Conservation (phyloP, 169 alveolate species). For the Perkinsus olseni region DNA sequence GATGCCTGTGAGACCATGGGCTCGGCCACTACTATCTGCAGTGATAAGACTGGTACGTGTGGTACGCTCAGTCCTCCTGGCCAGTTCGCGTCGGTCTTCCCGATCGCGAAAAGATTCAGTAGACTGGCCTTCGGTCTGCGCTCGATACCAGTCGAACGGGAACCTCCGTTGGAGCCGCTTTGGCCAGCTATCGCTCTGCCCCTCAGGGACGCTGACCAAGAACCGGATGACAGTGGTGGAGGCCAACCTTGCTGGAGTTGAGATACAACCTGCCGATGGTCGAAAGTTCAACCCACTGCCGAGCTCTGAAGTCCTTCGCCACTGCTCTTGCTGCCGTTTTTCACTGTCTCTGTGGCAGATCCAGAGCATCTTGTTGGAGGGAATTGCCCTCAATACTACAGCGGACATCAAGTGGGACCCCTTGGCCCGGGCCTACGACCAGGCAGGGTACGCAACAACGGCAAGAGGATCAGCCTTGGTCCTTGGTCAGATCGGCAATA, state of each 20-base stretch:
- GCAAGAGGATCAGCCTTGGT: not conserved
- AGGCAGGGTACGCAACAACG: not conserved
- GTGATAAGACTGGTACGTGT: conserved; percentile 72
- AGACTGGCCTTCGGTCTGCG: too few species aligned
- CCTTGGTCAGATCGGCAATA: conserved; percentile 37
- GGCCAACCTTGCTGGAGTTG: conserved; percentile 28
- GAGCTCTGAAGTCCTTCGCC: not conserved
- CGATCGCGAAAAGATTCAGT: too few species aligned
- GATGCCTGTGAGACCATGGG: conserved; percentile 89
- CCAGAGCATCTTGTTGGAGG: conserved; percentile 18
- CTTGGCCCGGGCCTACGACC: not conserved
- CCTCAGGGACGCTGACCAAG: conserved; percentile 65
- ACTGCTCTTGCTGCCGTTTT: too few species aligned
- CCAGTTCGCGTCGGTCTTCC: too few species aligned
- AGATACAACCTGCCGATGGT: not conserved
- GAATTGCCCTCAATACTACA: conserved; percentile 25
- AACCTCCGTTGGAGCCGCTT: too few species aligned
- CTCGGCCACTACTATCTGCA: conserved; percentile 75
- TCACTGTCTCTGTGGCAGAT: not conserved
- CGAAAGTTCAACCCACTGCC: not conserved
- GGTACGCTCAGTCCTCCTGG: too few species aligned
- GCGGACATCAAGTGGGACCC: conserved; percentile 23
- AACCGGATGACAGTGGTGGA: conserved; percentile 68
- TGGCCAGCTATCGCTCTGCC: too few species aligned
- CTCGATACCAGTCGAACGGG: too few species aligned